phyloP scores from a whole-genome alignment of 352 stramenopile genomes.

The Phytopythium boreale region DNA sequence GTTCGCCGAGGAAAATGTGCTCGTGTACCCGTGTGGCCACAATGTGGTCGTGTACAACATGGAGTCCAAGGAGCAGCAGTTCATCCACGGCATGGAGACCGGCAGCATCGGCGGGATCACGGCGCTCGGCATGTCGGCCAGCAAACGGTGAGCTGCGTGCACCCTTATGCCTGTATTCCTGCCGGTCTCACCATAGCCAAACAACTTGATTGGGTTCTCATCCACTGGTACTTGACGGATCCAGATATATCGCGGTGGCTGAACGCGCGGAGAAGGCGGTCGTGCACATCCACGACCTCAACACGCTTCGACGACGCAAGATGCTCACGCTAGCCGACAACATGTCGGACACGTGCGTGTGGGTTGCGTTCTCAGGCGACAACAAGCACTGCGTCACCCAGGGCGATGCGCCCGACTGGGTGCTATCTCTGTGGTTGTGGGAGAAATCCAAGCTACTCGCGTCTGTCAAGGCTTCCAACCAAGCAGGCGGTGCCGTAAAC shows the following conservation, averaged over 20 bases:
- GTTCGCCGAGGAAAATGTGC: slow-evolving; percentile 82
- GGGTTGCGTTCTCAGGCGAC: slow-evolving; percentile 88
- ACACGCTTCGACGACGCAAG: slow-evolving; percentile 83
- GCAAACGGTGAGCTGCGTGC: slow-evolving; percentile 39
- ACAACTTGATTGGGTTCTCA: not conserved
- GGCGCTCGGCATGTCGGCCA: slow-evolving; percentile 75
- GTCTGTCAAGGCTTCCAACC: slow-evolving; percentile 67
- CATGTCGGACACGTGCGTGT: slow-evolving; percentile 71
- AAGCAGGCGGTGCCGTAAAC: slow-evolving; percentile 67
- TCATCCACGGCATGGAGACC: slow-evolving; percentile 84
- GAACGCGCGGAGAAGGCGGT: slow-evolving; percentile 80
- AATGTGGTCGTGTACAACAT: slow-evolving; percentile 89
- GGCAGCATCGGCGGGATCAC: slow-evolving; percentile 77
- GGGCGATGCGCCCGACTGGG: slow-evolving; percentile 87
- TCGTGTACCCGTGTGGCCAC: slow-evolving; percentile 87
- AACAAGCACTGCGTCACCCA: slow-evolving; percentile 90
- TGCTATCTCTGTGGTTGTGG: slow-evolving; percentile 89
- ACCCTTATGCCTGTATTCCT: not conserved
- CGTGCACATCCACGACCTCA: slow-evolving; percentile 91
- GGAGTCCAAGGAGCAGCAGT: slow-evolving; percentile 89
- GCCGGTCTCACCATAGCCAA: not conserved
- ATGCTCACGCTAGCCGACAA: slow-evolving; percentile 79
- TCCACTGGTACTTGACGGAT: not conserved
- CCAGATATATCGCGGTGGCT: slow-evolving; percentile 82
- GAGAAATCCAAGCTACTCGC: slow-evolving; percentile 91